Percentiles rank a stretch among this genome's conserved stretches.
These are phyloP conservation scores for Aureobasidium subglaciale DNA, from an alignment of 2,329 filamentous ascomycete genomes.

Conservation along the genomic window DNA sequence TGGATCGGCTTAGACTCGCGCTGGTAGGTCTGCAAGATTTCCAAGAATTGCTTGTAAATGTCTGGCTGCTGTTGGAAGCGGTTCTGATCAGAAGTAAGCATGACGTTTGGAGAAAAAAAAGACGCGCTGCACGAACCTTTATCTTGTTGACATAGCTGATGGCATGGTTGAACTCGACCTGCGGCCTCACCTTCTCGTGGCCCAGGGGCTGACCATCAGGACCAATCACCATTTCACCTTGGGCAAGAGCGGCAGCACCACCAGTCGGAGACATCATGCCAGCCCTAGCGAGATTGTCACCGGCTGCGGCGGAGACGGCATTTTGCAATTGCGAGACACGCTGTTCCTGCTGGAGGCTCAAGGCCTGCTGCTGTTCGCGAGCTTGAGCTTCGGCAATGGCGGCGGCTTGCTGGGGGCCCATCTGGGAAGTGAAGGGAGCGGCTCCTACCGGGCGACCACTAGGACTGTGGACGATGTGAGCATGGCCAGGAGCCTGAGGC, in stretches of 20 bases:
- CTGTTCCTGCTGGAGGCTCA: slow-evolving; percentile 51
- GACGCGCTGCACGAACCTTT: slow-evolving; percentile 57
- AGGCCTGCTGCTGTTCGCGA: slow-evolving; percentile 24
- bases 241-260: slow-evolving; percentile 40
- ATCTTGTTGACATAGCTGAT: slow-evolving; percentile 99
- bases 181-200: slow-evolving; percentile 71
- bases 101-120: background rate
- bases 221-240: slow-evolving; percentile 52
- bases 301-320: slow-evolving; percentile 52
- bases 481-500: slow-evolving; percentile 29
- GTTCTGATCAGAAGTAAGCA: slow-evolving; percentile 53
- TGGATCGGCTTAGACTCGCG: slow-evolving; percentile 97
- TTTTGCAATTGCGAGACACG: slow-evolving; percentile 60
- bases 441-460: slow-evolving; percentile 38
- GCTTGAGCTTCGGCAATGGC: slow-evolving; percentile 21
- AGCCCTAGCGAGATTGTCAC: slow-evolving; percentile 39
- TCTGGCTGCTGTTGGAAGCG: slow-evolving; percentile 94
- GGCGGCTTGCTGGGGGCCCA: slow-evolving; percentile 16
- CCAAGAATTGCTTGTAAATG: slow-evolving; percentile 98
- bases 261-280: slow-evolving; percentile 39
- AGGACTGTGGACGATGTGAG: slow-evolving; percentile 37
- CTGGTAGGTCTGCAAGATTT: slow-evolving; percentile 97
- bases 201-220: slow-evolving; percentile 49
- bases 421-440: slow-evolving; percentile 29
- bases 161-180: slow-evolving; percentile 97